Evolutionary conservation across 768 basidiomycete species (phyloP), one percentile per base, ranked within the genome.

Genomic region (Rhodosporidiobolus odoratus): DNA sequence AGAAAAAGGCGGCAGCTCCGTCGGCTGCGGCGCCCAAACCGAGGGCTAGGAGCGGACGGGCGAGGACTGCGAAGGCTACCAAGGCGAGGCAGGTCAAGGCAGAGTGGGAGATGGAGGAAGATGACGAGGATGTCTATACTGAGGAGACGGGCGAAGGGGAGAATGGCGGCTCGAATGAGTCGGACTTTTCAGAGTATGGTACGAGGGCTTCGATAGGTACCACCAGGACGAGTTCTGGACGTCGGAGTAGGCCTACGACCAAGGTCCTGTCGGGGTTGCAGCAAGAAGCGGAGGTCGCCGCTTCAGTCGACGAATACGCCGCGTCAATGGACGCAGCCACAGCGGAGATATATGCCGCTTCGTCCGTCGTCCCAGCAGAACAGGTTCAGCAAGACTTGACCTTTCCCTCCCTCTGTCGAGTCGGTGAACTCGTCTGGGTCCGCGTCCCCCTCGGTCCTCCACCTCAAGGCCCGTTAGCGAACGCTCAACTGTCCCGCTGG

Each of bases 341-440:
- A 7, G 30, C 37, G 4, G 59, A 62, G n/a, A 30, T 58, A 17
- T 19, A 56, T 32, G 27, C 16, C 8, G 21, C 16, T 0, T 27
- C 65, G 16, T 66, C 65, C 23, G 4, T 4, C 17, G 35, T 66
- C 38, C 21, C 64, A 4, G 21, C 17, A 32, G 60, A 62, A n/a
- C 53, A 66, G 4, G 60, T 53, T 15, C 47, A 62, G 34, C 53
- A 63, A 37, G 65, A 73, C 56, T 37, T 73, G 7, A 34, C 40
- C 1, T 10, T 38, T 35, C 72, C 72, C 13, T 6, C 38, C 4
- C 32, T 47, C 4, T 23, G 43, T 5, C 67, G 72, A 27, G 65
- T 62, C 27, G 72, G 68, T 30, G 72, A 73, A 48, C 68, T 73
- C 54, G 65, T 73, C 27, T 73, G 72, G 72, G 43, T 41, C 27